Evolutionary conservation across 768 basidiomycete genomes (phyloP).

Genomic region (Boletus sp.): DNA sequence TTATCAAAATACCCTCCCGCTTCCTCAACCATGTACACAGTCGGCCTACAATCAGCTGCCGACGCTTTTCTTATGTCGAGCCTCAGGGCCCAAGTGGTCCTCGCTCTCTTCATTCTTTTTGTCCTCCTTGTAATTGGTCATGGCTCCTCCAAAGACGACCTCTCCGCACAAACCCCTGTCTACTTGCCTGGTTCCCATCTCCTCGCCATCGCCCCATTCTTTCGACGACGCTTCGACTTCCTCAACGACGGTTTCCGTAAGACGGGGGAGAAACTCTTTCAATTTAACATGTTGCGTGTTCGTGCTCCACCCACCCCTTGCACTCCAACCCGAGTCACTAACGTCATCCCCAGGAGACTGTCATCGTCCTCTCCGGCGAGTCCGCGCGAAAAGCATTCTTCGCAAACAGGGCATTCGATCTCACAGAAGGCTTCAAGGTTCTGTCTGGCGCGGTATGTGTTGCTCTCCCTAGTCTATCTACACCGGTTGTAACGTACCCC

Average conservation of each 20-base stretch:
- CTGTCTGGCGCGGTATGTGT: constrained; percentile 70
- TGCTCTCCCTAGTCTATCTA: constrained; percentile 6
- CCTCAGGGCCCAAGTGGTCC: constrained; percentile 31
- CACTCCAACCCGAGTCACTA: constrained; percentile 13
- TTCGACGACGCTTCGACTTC: constrained; percentile 67
- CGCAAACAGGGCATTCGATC: constrained; percentile 64
- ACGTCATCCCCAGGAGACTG: constrained; percentile 51
- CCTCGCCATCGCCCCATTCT: constrained; percentile 63
- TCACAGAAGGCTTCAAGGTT: constrained; percentile 76
- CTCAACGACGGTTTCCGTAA: constrained; percentile 67
- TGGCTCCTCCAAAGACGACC: constrained; percentile 45
- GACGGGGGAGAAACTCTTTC: constrained; percentile 62
- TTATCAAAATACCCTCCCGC: constrained; percentile 26
- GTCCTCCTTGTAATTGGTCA: constrained; percentile 39
- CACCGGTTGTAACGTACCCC: constrained; percentile 12
- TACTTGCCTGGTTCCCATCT: constrained; percentile 57
- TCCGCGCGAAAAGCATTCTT: constrained; percentile 67
- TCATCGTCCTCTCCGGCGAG: constrained; percentile 76
- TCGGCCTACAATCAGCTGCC: constrained; percentile 39
- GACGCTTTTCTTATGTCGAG: constrained; percentile 35
- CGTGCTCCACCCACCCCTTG: constrained; percentile 27
- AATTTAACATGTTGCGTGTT: constrained; percentile 67
- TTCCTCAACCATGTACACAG: constrained; percentile 38
- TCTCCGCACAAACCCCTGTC: constrained; percentile 40
- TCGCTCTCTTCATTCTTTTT: constrained; percentile 34